These are phyloP conservation scores for Coniochaeta sp. DNA, from an alignment of 2,329 filamentous ascomycete species.

Conservation along the genomic window DNA sequence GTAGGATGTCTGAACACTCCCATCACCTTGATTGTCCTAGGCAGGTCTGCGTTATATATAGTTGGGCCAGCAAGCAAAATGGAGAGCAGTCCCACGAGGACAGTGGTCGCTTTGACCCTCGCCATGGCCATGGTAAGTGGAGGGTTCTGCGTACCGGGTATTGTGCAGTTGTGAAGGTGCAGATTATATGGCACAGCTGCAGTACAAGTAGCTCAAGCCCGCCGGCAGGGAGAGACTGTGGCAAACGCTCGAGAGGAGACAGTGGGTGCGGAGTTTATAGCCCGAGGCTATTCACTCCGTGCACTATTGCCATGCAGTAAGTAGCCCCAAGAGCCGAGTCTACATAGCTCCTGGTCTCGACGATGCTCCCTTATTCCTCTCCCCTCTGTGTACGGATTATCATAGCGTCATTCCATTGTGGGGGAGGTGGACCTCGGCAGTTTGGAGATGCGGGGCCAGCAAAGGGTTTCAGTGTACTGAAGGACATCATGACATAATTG, in stretches of 20 bases:
- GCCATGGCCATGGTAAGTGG: background rate
- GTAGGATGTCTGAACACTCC: slow-evolving; percentile 19
- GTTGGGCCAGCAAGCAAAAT: background rate
- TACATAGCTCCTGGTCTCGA: background rate
- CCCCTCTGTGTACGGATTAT: too few relatives aligned
- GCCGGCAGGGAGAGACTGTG: background rate
- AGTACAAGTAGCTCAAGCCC: background rate
- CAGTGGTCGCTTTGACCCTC: background rate
- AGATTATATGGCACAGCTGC: background rate
- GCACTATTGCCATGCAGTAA: too few relatives aligned
- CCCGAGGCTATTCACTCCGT: background rate
- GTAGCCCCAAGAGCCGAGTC: too few relatives aligned
- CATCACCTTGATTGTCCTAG: slow-evolving; percentile 3
- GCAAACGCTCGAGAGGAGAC: background rate
- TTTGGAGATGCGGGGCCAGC: background rate
- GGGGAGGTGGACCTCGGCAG: background rate
- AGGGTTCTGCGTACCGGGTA: background rate
- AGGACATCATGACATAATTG: too few relatives aligned
- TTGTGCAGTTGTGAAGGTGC: background rate
- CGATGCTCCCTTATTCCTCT: background rate
- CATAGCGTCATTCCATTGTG: background rate
- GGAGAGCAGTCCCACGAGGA: background rate
- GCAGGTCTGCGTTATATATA: background rate
- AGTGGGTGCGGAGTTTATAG: background rate
- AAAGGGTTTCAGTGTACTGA: too few relatives aligned